These are phyloP conservation scores for Dryas integrifolia DNA, from an alignment of 331 rosid genomes.

Conservation along the genomic window DNA sequence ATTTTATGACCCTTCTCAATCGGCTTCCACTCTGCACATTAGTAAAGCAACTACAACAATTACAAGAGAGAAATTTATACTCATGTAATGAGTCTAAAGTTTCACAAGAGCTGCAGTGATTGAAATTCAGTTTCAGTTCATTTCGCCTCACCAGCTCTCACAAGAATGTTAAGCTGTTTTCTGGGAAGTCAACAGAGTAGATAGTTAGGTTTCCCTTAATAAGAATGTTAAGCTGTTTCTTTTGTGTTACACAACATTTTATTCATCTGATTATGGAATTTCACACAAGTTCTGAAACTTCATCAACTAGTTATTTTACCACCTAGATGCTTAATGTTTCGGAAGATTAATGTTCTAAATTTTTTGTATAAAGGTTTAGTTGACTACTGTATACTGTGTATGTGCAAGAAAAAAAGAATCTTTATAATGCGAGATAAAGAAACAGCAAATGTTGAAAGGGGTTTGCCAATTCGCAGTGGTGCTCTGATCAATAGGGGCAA, in stretches of 20 bases:
- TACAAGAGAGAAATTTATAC: neutral
- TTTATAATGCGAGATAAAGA: no score
- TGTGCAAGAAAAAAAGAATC: no score
- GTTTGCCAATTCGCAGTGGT: no score
- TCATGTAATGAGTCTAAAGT: neutral
- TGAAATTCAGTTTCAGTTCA: conserved; percentile 6
- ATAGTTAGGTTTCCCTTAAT: neutral
- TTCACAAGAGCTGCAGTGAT: neutral
- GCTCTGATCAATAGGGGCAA: no score
- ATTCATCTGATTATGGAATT: conserved; percentile 4
- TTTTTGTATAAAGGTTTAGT: no score
- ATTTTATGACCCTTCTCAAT: conserved; percentile 36
- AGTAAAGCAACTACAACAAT: conserved; percentile 2
- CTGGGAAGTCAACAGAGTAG: neutral
- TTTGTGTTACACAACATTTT: neutral
- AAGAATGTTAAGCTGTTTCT: conserved; percentile 8
- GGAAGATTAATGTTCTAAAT: neutral
- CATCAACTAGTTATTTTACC: neutral
- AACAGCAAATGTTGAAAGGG: no score
- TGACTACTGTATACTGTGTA: no score
- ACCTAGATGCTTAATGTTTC: neutral
- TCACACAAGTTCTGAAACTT: neutral
- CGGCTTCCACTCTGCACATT: conserved; percentile 19
- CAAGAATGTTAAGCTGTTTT: neutral
- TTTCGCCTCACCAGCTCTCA: neutral